phyloP scores from a whole-genome alignment of 2,329 filamentous ascomycete genomes.

The Penicillium sp. region DNA sequence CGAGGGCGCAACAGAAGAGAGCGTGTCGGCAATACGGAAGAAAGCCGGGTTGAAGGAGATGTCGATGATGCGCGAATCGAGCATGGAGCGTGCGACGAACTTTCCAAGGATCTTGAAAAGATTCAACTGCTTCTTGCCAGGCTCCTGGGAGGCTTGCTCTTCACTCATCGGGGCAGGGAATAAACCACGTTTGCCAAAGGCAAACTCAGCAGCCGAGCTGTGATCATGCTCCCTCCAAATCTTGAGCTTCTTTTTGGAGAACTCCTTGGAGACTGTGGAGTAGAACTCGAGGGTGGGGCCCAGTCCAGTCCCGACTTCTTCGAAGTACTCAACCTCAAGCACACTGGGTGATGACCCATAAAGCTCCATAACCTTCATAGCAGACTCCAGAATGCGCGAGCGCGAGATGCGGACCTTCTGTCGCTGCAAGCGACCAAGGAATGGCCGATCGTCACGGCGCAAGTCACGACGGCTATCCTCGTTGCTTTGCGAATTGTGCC shows the following conservation, averaged over 20 bases:
- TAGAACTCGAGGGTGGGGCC: constrained; percentile 98
- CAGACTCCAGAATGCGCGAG: constrained; percentile 92
- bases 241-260: constrained; percentile 94
- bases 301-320: constrained; percentile 94
- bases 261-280: constrained; percentile 94
- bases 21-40: constrained; percentile 84
- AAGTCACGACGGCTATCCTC: constrained; percentile 81
- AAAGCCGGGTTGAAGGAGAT: constrained; percentile 97
- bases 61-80: constrained; percentile 96
- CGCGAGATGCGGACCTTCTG: constrained; percentile 98
- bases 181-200: constrained; percentile 78
- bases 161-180: constrained; percentile 90
- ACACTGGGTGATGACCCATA: constrained; percentile 97
- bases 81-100: constrained; percentile 96
- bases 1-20: constrained; percentile 71
- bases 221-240: constrained; percentile 92
- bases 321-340: constrained; percentile 96
- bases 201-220: constrained; percentile 71
- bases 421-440: constrained; percentile 85
- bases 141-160: constrained; percentile 70
- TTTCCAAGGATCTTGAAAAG: constrained; percentile 93
- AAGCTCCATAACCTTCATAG: constrained; percentile 97
- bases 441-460: constrained; percentile 83
- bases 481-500: constrained; percentile 86
- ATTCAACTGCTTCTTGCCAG: constrained; percentile 83